These are phyloP conservation scores for Xylariaceae sp. DNA, from an alignment of 2,329 filamentous ascomycete species.

Conservation along the genomic window DNA sequence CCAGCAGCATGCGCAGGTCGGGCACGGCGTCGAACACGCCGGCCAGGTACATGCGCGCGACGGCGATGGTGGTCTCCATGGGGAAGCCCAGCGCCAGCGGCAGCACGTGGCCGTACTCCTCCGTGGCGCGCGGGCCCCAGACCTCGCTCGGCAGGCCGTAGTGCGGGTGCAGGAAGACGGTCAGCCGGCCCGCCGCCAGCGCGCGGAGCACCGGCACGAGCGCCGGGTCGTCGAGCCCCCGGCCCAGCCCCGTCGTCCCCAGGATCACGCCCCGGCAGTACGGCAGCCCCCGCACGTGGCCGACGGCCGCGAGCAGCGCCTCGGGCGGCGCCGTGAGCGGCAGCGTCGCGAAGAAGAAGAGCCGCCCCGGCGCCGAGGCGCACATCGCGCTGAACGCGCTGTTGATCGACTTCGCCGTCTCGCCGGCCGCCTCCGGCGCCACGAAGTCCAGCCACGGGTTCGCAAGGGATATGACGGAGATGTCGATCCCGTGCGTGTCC, in stretches of 20 bases:
- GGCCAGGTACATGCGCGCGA: conserved; percentile 84
- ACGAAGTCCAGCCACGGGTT: conserved; percentile 96
- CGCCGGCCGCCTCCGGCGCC: conserved; percentile 61
- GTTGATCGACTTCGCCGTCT: conserved; percentile 73
- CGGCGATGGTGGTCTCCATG: conserved; percentile 89
- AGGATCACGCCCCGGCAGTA: conserved; percentile 86
- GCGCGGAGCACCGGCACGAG: conserved; percentile 76
- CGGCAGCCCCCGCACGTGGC: conserved; percentile 63
- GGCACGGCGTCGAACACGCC: conserved; percentile 82
- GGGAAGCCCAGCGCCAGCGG: conserved; percentile 87
- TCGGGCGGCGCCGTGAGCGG: conserved; percentile 73
- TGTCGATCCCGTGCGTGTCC: conserved; percentile 80
- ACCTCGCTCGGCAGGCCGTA: conserved; percentile 84
- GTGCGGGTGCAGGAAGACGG: conserved; percentile 88
- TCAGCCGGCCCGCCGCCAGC: conserved; percentile 66
- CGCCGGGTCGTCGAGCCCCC: conserved; percentile 77
- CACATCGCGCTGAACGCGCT: conserved; percentile 79
- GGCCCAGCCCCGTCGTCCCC: conserved; percentile 80
- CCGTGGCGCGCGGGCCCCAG: conserved; percentile 71
- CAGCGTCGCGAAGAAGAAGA: conserved; percentile 85
- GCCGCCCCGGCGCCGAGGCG: conserved; percentile 64
- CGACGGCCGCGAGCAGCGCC: conserved; percentile 69
- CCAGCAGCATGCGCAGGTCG: conserved; percentile 74
- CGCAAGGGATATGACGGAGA: conserved; percentile 85
- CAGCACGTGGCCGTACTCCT: conserved; percentile 84